Evolutionary conservation across 345 rosid species (phyloP), one percentile per base, ranked within the genome.

Genomic region (Lepidium didymum): DNA sequence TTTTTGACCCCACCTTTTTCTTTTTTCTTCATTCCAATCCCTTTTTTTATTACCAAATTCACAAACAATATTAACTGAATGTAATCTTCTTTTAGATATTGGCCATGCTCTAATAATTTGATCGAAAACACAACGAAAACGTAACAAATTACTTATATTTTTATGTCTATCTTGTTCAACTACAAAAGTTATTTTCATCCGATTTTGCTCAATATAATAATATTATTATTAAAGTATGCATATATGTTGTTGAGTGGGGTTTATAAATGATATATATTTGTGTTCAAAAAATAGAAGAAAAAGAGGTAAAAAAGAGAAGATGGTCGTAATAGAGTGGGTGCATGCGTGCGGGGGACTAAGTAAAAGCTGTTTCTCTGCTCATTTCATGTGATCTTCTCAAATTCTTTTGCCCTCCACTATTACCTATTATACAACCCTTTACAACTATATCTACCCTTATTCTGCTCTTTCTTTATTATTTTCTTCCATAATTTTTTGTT

Each of bases 291-390:
- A 23, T 23, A 25, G 47, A 53, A 23, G 31, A 41, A 60, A 51
- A 70, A 6, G 18, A 37, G 36, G 9, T 38, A 8, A 38, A 49
- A 49, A 59, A 58, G 62, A 59, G 56, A 67, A 4, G 64, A 66
- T 58, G 77, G 68, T 59, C 67, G 77, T 66, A 56, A 56, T 36
- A 64, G 59, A 59, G 52, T 46, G 70, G 25, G 43, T 66, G 68
- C 72, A 59, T 74, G 77, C 77, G 73, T 74, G 77, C 73, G 68
- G 67, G 65, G 34, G 76, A 72, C 73, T 51, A 74, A 12, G 77
- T 58, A 57, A 58, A 70, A 60, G 70, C 52, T 72, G 70, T 14
- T 64, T 56, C 44, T 29, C 43, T 65, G 77, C 54, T n/a, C 60
- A 29, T 42, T 57, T 73, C 67, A 50, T 73, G 62, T 67, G 56